Evolutionary conservation across 148 eudicot genomes (phyloP).

Genomic region (Fagopyrum homotropicum): DNA sequence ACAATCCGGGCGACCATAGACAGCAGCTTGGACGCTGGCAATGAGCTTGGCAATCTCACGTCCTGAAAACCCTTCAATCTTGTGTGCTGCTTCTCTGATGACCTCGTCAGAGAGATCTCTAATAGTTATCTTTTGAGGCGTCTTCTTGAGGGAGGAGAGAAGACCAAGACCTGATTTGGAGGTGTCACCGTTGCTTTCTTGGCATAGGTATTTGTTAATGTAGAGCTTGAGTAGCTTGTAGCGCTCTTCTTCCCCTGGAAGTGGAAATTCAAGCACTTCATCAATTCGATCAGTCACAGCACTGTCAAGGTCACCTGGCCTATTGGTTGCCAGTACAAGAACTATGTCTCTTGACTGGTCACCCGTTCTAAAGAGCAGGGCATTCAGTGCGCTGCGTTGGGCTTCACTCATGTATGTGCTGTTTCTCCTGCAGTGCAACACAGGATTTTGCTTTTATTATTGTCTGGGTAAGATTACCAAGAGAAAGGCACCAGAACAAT

Average conservation of each 20-base stretch:
- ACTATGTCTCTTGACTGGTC: conserved; percentile 96
- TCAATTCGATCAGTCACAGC: conserved; percentile 93
- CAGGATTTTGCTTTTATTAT: background rate
- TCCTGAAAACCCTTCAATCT: conserved; percentile 88
- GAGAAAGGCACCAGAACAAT: no score
- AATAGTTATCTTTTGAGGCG: conserved; percentile 49
- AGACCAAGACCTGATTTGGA: conserved; percentile 30
- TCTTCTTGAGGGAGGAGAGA: conserved; percentile 29
- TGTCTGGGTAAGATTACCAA: background rate
- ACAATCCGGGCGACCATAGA: conserved; percentile 84
- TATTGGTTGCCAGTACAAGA: conserved; percentile 90
- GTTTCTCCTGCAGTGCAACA: conserved; percentile 55
- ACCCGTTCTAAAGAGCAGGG: conserved; percentile 86
- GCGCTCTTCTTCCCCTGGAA: conserved; percentile 88
- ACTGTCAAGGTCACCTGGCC: conserved; percentile 90
- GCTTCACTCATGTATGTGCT: conserved; percentile 97
- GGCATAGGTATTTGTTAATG: conserved; percentile 51
- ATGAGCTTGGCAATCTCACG: conserved; percentile 93
- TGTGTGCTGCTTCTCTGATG: conserved; percentile 70
- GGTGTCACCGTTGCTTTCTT: conserved; percentile 23
- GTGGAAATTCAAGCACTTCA: conserved; percentile 89
- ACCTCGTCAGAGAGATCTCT: conserved; percentile 69
- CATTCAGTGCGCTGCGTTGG: conserved; percentile 88
- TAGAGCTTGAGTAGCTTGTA: conserved; percentile 78
- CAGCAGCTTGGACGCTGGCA: conserved; percentile 96